Conservation (phyloP, 495 filamentous ascomycete genomes). For the Trichoderma parareesei region DNA sequence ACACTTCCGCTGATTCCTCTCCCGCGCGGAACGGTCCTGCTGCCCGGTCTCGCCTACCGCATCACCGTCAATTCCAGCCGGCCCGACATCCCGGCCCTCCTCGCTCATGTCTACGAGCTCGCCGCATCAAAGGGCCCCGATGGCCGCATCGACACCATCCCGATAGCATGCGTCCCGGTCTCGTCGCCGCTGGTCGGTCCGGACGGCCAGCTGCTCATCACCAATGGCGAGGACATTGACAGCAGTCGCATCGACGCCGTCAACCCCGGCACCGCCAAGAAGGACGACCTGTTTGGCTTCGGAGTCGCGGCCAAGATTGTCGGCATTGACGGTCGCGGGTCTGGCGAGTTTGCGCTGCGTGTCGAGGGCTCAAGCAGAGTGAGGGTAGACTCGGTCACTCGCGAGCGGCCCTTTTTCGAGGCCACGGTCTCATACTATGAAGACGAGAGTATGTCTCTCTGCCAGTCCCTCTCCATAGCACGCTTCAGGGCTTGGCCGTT, state of each 20-base stretch:
- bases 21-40: constrained; percentile 62
- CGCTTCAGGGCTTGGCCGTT: background rate
- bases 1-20: constrained; percentile 68
- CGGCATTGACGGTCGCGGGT: constrained; percentile 70
- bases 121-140: constrained; percentile 55
- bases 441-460: constrained; percentile 48
- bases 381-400: constrained; percentile 60
- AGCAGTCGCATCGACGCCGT: constrained; percentile 28
- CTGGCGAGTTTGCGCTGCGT: constrained; percentile 70
- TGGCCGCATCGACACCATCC: constrained; percentile 52
- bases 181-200: constrained; percentile 58
- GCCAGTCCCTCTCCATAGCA: too few species aligned
- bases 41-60: constrained; percentile 71
- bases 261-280: constrained; percentile 44
- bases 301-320: constrained; percentile 76
- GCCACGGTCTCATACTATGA: constrained; percentile 54
- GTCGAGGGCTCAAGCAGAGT: constrained; percentile 81
- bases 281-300: constrained; percentile 65
- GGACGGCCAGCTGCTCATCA: constrained; percentile 62
- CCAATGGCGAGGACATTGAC: constrained; percentile 39
- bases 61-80: constrained; percentile 66
- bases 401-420: constrained; percentile 80
- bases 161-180: constrained; percentile 76
- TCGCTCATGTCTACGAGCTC: constrained; percentile 65
- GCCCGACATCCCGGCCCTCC: constrained; percentile 72